A percentile compares a stretch with the other conserved stretches of the same genome.
phyloP scores from a whole-genome alignment of 2,329 filamentous ascomycete genomes.

The Hypocrella siamensis region DNA sequence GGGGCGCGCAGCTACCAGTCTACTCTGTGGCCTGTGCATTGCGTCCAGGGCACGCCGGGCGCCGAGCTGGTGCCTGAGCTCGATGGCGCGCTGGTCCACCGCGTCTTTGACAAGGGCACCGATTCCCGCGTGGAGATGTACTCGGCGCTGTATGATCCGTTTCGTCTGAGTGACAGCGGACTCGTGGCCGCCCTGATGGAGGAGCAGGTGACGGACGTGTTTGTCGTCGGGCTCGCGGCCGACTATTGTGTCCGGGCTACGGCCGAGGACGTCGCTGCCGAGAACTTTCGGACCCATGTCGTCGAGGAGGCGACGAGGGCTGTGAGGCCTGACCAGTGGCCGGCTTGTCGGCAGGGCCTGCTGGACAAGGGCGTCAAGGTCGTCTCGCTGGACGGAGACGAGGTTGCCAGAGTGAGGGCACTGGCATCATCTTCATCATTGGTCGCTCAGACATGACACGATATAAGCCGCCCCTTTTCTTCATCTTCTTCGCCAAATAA shows the following conservation, averaged over 20 bases:
- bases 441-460: neutral
- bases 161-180: conserved; percentile 47
- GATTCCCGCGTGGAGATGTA: conserved; percentile 77
- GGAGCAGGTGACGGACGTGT: conserved; percentile 58
- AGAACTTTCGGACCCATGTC: conserved; percentile 64
- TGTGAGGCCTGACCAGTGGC: conserved; percentile 50
- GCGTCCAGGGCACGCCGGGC: conserved; percentile 59
- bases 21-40: conserved; percentile 81
- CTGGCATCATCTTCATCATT: neutral
- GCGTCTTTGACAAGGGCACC: conserved; percentile 63
- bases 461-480: too few relatives aligned
- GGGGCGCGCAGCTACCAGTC: conserved; percentile 46
- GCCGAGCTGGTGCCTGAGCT: conserved; percentile 62
- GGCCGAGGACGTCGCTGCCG: conserved; percentile 58
- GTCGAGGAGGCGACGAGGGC: conserved; percentile 64
- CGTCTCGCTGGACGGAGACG: conserved; percentile 23
- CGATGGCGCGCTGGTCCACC: conserved; percentile 40
- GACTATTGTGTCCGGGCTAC: conserved; percentile 83
- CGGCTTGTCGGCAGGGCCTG: conserved; percentile 35
- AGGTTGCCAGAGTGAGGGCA: conserved; percentile 10
- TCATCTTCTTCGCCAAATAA: too few relatives aligned
- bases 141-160: conserved; percentile 75
- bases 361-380: conserved; percentile 43
- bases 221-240: conserved; percentile 68
- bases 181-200: conserved; percentile 42